Base-by-base conservation (phyloP, 306 rosid genomes). In the Cucumis hystrix region DNA sequence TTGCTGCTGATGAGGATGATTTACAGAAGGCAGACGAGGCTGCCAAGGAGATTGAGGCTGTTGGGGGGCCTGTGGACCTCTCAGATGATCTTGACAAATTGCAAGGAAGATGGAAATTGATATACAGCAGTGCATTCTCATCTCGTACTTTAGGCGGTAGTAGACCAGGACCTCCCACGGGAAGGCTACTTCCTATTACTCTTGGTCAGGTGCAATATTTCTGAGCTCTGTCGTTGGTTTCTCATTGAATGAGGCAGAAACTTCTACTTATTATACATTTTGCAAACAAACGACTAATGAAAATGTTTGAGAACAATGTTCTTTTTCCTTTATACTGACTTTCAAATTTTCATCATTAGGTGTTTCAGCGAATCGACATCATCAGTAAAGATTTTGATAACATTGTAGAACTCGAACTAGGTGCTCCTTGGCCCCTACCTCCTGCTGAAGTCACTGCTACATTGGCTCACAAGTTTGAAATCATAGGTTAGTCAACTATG, bases 61-160 rank as follows among this genome's bases (percentile, higher is more conserved):
- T 78, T 56, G 93, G 85, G 74, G 97, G 97, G 60, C 83, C 79
- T 15, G 93, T 95, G 3, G 96, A 95, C 87, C 91, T 95, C 51
- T 77, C 95, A 4, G 73, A 2, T 14, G 88, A 85, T 81, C 79
- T 92, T 57, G 97, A 89, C 67, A 89, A 85, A 80, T 83, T 95
- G 84, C 98, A 95, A 84, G 98, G 98, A 47, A 89, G 92, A 87
- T 95, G 98, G 97, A 95, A 88, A 85, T 83, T 95, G 65, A 84
- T 92, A 73, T 92, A 92, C 78, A 95, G 97, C 87, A 95, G 98
- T 64, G 96, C 96, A 30, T 95, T 90, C 83, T 92, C 98, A 4
- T 87, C 97, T 64, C 92, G 91, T 6, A 90, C 98, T 23, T 85
- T 90, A 1, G 98, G 97, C 20, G 97, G 98, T 43, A 90, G 96